Evolutionary conservation across 257 asterid species (phyloP), one percentile per base, ranked within the genome.

Genomic region (Solanum habrochaites): DNA sequence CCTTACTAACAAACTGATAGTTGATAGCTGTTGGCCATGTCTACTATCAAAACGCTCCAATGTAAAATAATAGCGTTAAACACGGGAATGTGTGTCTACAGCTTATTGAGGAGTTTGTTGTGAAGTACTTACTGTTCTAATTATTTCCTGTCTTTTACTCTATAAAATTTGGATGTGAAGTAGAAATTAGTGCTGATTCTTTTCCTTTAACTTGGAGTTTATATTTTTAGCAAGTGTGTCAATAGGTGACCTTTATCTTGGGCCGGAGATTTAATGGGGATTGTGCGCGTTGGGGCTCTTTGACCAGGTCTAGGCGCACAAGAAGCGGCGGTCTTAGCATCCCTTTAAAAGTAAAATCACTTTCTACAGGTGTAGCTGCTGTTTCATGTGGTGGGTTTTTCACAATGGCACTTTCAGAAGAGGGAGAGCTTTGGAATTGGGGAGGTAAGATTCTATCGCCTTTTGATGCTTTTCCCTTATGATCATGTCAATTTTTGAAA

Each of bases 251-350:
- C 91, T 97, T 40, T 95, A 94, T 91, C 92, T 70, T 97, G 99
- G 99, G 99, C 99, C 20, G 93, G 99, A 90, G 99, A 97, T 85
- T n/a, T n/a, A 99, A 97, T 91, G 99, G 99, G 66, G 99, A 97
- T 87, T 99, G 99, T 90, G n/a, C n/a, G n/a, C 92, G 99, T 88
- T 90, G 96, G 92, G 99, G 99, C 88, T n/a, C 98, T 97, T 88
- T 99, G 99, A 13, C 98, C 99, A 67, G 91, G 93, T 72, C 97
- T 98, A 88, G 99, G 99, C 82, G n/a, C 99, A 98, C 27, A 94
- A 96, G 90, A 89, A 87, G 97, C 98, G 99, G 99, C 60, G 99
- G 98, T 21, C 92, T 93, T 82, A 93, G 99, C 93, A 90, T 93
- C 80, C 99, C 99, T 40, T 90, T 93, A 88, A 91, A 93, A 90